Conservation (phyloP, 2,329 filamentous ascomycete species). For the Hymenoscyphus infarciens region DNA sequence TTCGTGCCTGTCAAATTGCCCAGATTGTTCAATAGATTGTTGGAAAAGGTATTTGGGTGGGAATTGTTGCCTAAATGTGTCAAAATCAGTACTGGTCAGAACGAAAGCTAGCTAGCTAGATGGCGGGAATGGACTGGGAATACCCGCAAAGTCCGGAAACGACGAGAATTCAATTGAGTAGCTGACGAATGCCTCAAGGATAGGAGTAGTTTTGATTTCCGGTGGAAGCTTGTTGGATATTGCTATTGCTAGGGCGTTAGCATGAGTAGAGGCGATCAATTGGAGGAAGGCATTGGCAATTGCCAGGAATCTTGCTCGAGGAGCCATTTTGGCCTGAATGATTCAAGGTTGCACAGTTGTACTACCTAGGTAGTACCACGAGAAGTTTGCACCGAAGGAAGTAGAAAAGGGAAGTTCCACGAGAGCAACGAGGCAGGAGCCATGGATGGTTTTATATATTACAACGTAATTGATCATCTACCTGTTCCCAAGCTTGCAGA, state of each 20-base stretch:
- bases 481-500: neutral
- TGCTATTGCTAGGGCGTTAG: constrained; percentile 6
- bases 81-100: too few relatives aligned
- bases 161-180: constrained; percentile 51
- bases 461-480: too few relatives aligned
- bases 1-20: constrained; percentile 51
- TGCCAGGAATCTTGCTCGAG: neutral
- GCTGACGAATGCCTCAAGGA: constrained; percentile 46
- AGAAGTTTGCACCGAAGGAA: too few relatives aligned
- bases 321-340: neutral
- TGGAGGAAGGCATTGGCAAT: constrained; percentile 4
- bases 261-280: neutral
- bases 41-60: constrained; percentile 55
- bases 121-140: neutral
- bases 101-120: too few relatives aligned
- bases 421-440: neutral
- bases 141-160: constrained; percentile 43
- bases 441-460: neutral
- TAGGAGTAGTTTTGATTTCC: constrained; percentile 17
- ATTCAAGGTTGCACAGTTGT: neutral
- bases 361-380: too few relatives aligned
- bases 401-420: neutral
- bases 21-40: constrained; percentile 57
- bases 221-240: constrained; percentile 16
- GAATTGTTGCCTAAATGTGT: constrained; percentile 45